phyloP scores from a whole-genome alignment of 257 asterid species.

The Phtheirospermum japonicum region DNA sequence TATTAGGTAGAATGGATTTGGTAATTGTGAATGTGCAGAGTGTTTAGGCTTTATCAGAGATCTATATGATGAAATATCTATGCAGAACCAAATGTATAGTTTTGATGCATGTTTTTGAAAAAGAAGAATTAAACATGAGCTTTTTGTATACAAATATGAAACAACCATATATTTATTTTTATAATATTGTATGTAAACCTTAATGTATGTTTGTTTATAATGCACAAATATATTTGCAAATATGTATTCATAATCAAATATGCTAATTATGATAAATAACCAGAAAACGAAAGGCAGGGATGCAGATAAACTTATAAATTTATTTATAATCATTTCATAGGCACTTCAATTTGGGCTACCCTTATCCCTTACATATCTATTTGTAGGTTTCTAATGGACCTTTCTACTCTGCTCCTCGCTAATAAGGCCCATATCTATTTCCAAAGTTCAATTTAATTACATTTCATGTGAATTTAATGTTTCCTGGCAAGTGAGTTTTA shows the following conservation, averaged over 20 bases:
- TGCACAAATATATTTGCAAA: too few relatives aligned
- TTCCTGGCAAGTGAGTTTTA: not conserved
- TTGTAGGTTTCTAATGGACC: not conserved
- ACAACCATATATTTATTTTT: not conserved
- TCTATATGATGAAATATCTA: conserved; percentile 8
- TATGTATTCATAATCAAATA: too few relatives aligned
- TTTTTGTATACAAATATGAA: not conserved
- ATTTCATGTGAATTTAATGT: too few relatives aligned
- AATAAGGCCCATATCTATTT: not conserved
- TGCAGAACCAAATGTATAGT: not conserved
- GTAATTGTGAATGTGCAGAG: not conserved
- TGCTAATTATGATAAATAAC: too few relatives aligned
- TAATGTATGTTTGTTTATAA: not conserved
- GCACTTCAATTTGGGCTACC: too few relatives aligned
- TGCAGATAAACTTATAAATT: too few relatives aligned
- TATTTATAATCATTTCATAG: too few relatives aligned
- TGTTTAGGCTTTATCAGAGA: not conserved
- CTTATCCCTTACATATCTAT: too few relatives aligned
- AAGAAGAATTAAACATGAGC: not conserved
- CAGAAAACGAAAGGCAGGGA: too few relatives aligned
- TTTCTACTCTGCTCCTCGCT: not conserved
- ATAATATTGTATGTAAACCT: too few relatives aligned
- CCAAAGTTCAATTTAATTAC: not conserved
- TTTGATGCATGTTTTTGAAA: not conserved
- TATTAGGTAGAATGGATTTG: conserved; percentile 2